phyloP scores from a whole-genome alignment of 2,329 filamentous ascomycete species.

The Ophiostoma angusticollis region DNA sequence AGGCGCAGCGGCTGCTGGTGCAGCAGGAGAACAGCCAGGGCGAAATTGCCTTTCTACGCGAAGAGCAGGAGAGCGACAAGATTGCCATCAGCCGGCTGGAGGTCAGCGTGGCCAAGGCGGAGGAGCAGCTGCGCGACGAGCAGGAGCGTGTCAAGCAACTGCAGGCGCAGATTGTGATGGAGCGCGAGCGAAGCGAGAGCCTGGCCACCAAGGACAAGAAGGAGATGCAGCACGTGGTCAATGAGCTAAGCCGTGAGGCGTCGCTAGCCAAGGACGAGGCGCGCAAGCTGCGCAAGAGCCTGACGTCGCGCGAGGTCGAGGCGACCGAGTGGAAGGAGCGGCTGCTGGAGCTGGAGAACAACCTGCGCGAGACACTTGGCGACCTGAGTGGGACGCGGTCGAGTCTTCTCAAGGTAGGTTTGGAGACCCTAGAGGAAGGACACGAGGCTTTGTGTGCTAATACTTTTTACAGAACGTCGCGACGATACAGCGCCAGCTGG shows the following conservation, averaged over 20 bases:
- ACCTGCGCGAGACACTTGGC: slow-evolving; percentile 73
- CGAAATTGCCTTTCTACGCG: slow-evolving; percentile 87
- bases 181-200: slow-evolving; percentile 75
- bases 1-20: slow-evolving; percentile 75
- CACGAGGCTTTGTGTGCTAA: neutral
- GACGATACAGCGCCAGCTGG: slow-evolving; percentile 78
- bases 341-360: slow-evolving; percentile 78
- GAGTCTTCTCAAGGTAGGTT: slow-evolving; percentile 64
- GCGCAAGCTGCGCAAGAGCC: slow-evolving; percentile 65
- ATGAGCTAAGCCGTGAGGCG: slow-evolving; percentile 79
- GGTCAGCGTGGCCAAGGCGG: slow-evolving; percentile 64
- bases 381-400: slow-evolving; percentile 78
- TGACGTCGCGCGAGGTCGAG: slow-evolving; percentile 77
- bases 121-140: slow-evolving; percentile 71
- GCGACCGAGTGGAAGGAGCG: slow-evolving; percentile 84
- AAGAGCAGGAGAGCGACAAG: slow-evolving; percentile 96
- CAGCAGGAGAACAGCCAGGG: slow-evolving; percentile 86
- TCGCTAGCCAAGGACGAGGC: slow-evolving; percentile 76
- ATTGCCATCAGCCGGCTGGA: slow-evolving; percentile 94
- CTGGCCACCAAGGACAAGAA: slow-evolving; percentile 84
- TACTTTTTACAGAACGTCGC: slow-evolving; percentile 60
- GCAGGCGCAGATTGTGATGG: slow-evolving; percentile 61
- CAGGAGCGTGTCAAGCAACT: slow-evolving; percentile 62
- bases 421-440: no score
- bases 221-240: slow-evolving; percentile 85